Base-by-base conservation (phyloP, 257 asterid species). In the Hygrophila difformis region DNA sequence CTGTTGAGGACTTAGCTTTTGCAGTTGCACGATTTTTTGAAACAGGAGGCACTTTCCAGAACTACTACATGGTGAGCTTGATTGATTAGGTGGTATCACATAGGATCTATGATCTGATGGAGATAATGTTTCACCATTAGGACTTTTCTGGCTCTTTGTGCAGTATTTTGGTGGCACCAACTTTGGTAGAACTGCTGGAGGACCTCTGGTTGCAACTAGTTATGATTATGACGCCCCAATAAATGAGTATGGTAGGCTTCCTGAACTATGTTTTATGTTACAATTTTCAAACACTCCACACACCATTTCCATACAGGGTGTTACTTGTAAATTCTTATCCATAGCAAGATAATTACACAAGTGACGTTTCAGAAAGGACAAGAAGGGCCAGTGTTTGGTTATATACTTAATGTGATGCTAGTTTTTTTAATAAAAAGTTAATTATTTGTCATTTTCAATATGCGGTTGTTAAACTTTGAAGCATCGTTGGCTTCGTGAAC, bases 121-220 rank as follows among this genome's bases (percentile, higher is more conserved):
- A 47, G 11, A 40, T 33, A 42, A 35, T 26, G 29, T 40, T 26
- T 17, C 31, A 51, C 28, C 17, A 11, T 13, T 15, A 12, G 26
- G 18, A 18, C 21, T 18, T 47, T 21, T 47, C 40, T 33, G 20
- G 18, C 24, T 19, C 46, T 17, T 49, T 22, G 37, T 43, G 46
- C 65, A 81, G 95, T 84, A 84, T 69, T 81, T 77, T 66, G 95
- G 95, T 59, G 93, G 93, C 34, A 84, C 93, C 60, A 84, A 84
- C 76, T 84, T 84, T 44, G 95, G 93, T 36, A 59, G 88, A 63
- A 80, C 95, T 36, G 85, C 93, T 0, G 93, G 95, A 15, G 95
- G 93, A 22, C 93, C 93, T 60, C 50, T 77, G 53, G 58, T 75
- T 42, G 89, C 95, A 41, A 77, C 95, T 58, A 84, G 93, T 69